Conservation (phyloP, 257 asterid species). For the Solanum tarijense region DNA sequence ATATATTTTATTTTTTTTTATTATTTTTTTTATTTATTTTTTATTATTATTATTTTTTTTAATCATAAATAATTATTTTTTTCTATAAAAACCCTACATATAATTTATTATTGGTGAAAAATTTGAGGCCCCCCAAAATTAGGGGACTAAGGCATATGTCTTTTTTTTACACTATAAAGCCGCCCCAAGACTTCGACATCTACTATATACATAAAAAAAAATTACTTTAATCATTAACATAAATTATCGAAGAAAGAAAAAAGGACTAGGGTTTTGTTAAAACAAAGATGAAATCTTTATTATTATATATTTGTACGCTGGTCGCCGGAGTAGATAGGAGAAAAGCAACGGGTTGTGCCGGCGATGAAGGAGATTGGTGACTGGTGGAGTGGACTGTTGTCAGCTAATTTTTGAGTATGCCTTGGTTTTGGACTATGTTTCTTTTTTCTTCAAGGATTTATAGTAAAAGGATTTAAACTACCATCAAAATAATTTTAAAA, state of each 20-base stretch:
- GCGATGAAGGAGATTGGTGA: not conserved
- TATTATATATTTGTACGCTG: not conserved
- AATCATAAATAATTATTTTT: too few relatives aligned
- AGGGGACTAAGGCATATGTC: too few relatives aligned
- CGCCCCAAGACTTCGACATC: too few relatives aligned
- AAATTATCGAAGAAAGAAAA: not conserved
- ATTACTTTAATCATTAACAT: too few relatives aligned
- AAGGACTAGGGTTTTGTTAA: not conserved
- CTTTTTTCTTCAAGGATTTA: not conserved
- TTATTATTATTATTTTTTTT: too few relatives aligned
- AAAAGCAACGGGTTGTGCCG: not conserved
- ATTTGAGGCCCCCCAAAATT: too few relatives aligned
- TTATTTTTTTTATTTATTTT: too few relatives aligned
- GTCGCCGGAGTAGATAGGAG: not conserved
- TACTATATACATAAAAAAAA: too few relatives aligned
- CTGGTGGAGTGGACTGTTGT: not conserved
- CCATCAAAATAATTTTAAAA: not conserved
- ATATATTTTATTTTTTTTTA: too few relatives aligned
- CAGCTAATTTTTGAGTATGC: not conserved
- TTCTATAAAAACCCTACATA: too few relatives aligned
- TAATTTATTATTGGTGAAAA: too few relatives aligned
- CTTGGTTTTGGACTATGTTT: not conserved
- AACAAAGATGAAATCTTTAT: not conserved
- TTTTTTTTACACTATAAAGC: too few relatives aligned
- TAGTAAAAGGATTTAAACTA: not conserved